A percentile compares a stretch with the other conserved stretches of the same genome.
These are phyloP conservation scores for Agrostemma githago DNA, from an alignment of 148 eudicot genomes.

Conservation along the genomic window DNA sequence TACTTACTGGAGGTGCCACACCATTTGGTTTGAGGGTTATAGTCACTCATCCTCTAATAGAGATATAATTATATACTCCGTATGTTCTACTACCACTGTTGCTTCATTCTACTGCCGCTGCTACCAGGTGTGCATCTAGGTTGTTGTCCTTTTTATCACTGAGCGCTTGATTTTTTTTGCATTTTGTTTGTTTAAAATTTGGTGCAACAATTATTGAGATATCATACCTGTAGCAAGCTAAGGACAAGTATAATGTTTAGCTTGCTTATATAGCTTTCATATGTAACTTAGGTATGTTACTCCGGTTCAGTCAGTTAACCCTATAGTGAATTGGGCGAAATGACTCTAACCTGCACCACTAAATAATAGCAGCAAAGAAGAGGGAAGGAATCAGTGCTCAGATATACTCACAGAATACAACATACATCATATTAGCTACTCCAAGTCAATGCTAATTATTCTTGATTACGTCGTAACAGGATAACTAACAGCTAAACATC, in stretches of 20 bases:
- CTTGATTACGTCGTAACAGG: too few relatives aligned
- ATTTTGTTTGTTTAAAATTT: not conserved
- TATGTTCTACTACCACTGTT: not conserved
- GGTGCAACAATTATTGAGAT: not conserved
- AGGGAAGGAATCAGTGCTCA: too few relatives aligned
- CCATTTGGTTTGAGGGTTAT: not conserved
- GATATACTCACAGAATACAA: too few relatives aligned
- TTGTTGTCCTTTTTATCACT: not conserved
- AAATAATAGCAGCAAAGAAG: too few relatives aligned
- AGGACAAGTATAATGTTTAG: not conserved
- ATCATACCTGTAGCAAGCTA: not conserved
- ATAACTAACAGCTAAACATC: too few relatives aligned
- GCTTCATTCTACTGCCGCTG: not conserved
- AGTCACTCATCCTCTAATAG: not conserved
- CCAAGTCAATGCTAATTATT: too few relatives aligned
- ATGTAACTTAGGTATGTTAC: not conserved
- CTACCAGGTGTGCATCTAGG: slow-evolving; percentile 4
- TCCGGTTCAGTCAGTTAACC: not conserved
- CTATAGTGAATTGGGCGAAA: too few relatives aligned
- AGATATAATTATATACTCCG: not conserved
- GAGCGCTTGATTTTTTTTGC: not conserved
- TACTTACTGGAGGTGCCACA: not conserved
- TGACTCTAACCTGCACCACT: too few relatives aligned
- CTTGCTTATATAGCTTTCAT: not conserved
- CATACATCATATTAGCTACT: too few relatives aligned